These are phyloP conservation scores for Aegilops sharonensis DNA, from an alignment of 176 grass and related monocot species.

Conservation along the genomic window DNA sequence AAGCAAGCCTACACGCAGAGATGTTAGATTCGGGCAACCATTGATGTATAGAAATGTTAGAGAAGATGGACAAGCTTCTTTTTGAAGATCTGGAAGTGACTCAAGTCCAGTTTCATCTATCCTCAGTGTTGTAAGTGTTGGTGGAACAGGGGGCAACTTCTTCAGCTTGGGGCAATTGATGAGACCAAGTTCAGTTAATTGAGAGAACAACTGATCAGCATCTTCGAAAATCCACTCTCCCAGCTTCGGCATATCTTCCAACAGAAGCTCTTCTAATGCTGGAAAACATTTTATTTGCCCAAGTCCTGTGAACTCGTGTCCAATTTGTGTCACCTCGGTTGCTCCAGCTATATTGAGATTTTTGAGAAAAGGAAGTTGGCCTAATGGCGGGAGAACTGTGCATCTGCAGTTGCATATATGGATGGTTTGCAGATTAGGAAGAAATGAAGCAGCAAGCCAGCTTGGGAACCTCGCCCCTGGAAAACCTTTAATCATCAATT, in stretches of 20 bases:
- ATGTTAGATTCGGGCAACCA: slow-evolving; percentile 49
- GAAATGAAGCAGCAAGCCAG: slow-evolving; percentile 48
- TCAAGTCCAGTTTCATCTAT: slow-evolving; percentile 56
- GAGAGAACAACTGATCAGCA: slow-evolving; percentile 46
- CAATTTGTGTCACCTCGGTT: slow-evolving; percentile 50
- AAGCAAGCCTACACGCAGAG: slow-evolving; percentile 56
- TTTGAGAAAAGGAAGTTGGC: slow-evolving; percentile 60
- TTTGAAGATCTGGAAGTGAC: slow-evolving; percentile 53
- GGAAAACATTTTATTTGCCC: slow-evolving; percentile 38
- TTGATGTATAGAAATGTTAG: slow-evolving; percentile 61
- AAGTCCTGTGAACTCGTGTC: slow-evolving; percentile 47
- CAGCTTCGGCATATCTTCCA: slow-evolving; percentile 70
- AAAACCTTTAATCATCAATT: slow-evolving; percentile 59
- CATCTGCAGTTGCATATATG: slow-evolving; percentile 53
- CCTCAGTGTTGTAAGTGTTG: slow-evolving; percentile 46
- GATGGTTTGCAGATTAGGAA: slow-evolving; percentile 50
- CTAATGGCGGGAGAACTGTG: slow-evolving; percentile 53
- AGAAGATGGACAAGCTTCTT: slow-evolving; percentile 35
- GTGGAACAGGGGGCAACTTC: slow-evolving; percentile 56
- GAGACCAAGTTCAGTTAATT: slow-evolving; percentile 52
- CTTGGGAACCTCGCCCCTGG: slow-evolving; percentile 33
- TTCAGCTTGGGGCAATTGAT: slow-evolving; percentile 54
- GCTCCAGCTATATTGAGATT: slow-evolving; percentile 54
- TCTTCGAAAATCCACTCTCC: slow-evolving; percentile 49
- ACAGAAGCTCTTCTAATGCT: slow-evolving; percentile 54